Evolutionary conservation across 306 rosid genomes (phyloP), one percentile per base, ranked within the genome.

Genomic region (Lupinus albus): DNA sequence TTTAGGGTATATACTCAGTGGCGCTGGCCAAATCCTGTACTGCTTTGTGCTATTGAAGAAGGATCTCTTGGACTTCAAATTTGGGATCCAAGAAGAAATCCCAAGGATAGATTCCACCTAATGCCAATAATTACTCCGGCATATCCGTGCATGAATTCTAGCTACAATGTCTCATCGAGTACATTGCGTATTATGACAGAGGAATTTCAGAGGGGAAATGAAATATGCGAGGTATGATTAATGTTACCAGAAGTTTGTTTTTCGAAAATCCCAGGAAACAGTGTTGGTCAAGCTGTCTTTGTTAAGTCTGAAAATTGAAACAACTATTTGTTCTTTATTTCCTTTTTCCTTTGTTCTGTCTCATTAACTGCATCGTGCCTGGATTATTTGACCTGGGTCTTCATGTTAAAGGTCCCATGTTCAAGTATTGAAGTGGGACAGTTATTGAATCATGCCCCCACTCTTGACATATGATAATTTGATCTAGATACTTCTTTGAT

Each of bases 41-140:
- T 93, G 94, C 94, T 93, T 9, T 89, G 97, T 67, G 70, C 76
- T 41, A 93, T 82, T 35, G 93, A 79, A 83, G 89, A 93, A 70
- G 91, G 97, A 68, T 88, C 90, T 46, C 90, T 93, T 72, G 96
- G 99, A 63, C 87, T 88, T 73, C 90, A 44, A 76, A 78, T 93
- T 71, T 93, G 99, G 99, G 94, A 93, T 90, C 99, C 99, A 55
- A 86, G 97, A 81, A 80, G 86, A 81, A 66, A 90, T 81, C 94
- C 86, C 4, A 88, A 81, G 80, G 97, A 93, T 61, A 73, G 82
- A 66, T 88, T 0, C 59, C 97, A 93, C 75, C 80, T 83, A 66
- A 93, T 93, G 97, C 99, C 99, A 1, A 93, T 93, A 51, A 93
- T 93, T 60, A 90, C 99, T 75, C 99, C 99, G 7, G 91, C 97